These are phyloP conservation scores for Aegilops tauschii DNA, from an alignment of 176 grass and related monocot genomes.

Conservation along the genomic window DNA sequence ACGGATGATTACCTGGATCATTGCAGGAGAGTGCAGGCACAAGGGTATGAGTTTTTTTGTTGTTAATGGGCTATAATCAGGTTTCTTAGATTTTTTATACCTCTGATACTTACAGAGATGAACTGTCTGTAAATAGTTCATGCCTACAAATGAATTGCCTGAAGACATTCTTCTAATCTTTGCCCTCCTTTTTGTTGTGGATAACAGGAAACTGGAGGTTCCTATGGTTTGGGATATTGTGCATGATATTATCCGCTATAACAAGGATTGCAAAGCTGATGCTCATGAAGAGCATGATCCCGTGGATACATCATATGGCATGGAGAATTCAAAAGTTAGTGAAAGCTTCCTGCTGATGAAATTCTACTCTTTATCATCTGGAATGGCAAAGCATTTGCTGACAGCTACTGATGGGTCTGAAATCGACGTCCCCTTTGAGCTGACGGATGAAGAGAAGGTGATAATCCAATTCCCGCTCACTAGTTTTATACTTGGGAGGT, in stretches of 20 bases:
- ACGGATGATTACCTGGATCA: constrained; percentile 55
- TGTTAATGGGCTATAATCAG: background rate
- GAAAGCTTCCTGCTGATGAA: constrained; percentile 90
- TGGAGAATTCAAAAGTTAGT: constrained; percentile 77
- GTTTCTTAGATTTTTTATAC: background rate
- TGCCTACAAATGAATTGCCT: background rate
- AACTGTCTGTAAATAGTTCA: background rate
- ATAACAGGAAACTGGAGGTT: constrained; percentile 59
- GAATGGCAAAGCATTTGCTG: constrained; percentile 65
- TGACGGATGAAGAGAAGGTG: constrained; percentile 70
- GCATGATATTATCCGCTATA: constrained; percentile 52
- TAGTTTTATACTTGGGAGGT: constrained; percentile 79
- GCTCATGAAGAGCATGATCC: constrained; percentile 20
- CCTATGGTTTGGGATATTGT: constrained; percentile 57
- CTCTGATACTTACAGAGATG: background rate
- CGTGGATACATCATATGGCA: constrained; percentile 1
- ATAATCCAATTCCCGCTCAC: constrained; percentile 64
- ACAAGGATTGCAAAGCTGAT: constrained; percentile 24
- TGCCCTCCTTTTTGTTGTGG: background rate
- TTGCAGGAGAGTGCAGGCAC: constrained; percentile 42
- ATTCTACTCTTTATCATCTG: constrained; percentile 79
- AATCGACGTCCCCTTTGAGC: constrained; percentile 67
- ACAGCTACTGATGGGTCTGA: constrained; percentile 71
- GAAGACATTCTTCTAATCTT: background rate
- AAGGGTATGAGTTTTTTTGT: constrained; percentile 46